phyloP scores from a whole-genome alignment of 768 basidiomycete species.

The Suillus clintonianus region DNA sequence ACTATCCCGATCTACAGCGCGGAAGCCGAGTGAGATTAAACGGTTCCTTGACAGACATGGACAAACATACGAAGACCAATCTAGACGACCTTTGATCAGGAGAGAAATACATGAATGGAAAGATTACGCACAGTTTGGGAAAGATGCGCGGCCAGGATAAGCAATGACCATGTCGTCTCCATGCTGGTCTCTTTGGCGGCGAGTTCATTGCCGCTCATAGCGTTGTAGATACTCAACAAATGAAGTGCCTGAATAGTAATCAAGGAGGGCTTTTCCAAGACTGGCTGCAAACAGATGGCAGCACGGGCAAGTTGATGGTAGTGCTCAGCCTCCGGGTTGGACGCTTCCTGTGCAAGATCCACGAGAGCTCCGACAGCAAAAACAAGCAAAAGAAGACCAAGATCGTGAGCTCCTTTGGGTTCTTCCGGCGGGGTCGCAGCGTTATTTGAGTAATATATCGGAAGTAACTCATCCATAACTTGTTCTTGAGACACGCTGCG shows the following conservation, averaged over 20 bases:
- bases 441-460: conserved; percentile 39
- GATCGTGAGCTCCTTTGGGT: conserved; percentile 47
- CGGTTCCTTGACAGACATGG: conserved; percentile 9
- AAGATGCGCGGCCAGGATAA: conserved; percentile 65
- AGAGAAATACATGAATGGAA: conserved; percentile 3
- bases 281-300: conserved; percentile 65
- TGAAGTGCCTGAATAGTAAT: conserved; percentile 72
- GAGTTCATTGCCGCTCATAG: conserved; percentile 66
- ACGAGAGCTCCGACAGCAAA: conserved; percentile 58
- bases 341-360: conserved; percentile 31
- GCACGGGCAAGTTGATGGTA: conserved; percentile 66
- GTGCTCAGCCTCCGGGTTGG: conserved; percentile 53
- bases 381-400: conserved; percentile 48
- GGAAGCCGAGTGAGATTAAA: conserved; percentile 10
- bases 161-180: conserved; percentile 71
- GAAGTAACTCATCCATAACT: conserved; percentile 43
- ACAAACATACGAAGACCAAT: conserved; percentile 66
- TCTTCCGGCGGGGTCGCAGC: conserved; percentile 31
- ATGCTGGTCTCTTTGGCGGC: conserved; percentile 60
- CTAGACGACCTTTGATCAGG: conserved; percentile 34
- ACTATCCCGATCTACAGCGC: conserved; percentile 57
- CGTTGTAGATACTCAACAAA: conserved; percentile 68
- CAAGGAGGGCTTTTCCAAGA: conserved; percentile 70
- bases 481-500: conserved; percentile 48
- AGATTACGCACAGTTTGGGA: conserved; percentile 56